Evolutionary conservation across 352 stramenopile species (phyloP), one percentile per base, ranked within the genome.

Genomic region (Pythium apleroticum): DNA sequence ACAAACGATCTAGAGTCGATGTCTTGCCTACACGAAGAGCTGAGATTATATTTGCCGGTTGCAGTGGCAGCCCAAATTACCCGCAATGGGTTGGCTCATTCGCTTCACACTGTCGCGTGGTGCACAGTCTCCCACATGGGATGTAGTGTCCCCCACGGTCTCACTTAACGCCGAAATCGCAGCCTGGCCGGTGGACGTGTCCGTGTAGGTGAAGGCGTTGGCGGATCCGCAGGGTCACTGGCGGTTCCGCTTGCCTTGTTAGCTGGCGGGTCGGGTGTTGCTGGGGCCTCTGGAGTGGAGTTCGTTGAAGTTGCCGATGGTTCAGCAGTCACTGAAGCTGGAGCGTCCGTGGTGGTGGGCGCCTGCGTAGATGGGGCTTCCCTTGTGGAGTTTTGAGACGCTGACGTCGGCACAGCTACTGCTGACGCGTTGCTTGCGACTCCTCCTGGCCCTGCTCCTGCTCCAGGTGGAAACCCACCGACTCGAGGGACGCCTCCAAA

Each of bases 361-460:
- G 54, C 35, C 31, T 50, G 25, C 24, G 54, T 60, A 1, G 56
- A 27, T 27, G 56, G 39, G 37, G 56, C 33, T 54, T 41, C 56
- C 22, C 41, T 54, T 8, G 56, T 41, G 3, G 33, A 17, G 7
- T 4, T 8, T 25, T 14, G 17, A 20, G 41, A 24, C 14, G 41
- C 19, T 48, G 41, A 14, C 22, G 41, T 48, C 15, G 41, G 33
- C 9, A 17, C 33, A 41, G 12, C 12, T 17, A 3, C 8, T 17
- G 33, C 33, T 41, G 33, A 41, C 8, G 33, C 33, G 15, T 41
- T 41, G 33, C 33, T 11, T 41, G 33, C 7, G 12, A 11, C 9
- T 41, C n/a, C n/a, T 28, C 43, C 43, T 52, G 11, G 43, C 3
- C 43, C 43, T 52, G 43, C 19, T 22, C 33, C 33, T 19, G 43